Evolutionary conservation across 78 protist genomes (phyloP), one percentile per base, ranked within the genome.

Genomic region (Dictyostelium capitatum): DNA sequence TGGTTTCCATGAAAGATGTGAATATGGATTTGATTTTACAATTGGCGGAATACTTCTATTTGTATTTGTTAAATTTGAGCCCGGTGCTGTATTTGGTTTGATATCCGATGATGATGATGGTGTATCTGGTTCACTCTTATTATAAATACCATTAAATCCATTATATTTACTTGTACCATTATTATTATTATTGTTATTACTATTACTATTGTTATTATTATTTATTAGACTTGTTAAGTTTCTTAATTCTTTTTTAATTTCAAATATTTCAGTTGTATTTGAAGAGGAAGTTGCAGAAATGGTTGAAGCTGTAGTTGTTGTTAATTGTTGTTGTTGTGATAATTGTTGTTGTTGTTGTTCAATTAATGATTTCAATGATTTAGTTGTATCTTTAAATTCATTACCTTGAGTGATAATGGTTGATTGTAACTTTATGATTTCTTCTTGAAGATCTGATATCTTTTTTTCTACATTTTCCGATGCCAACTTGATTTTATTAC

Each of bases 1-100:
- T 87, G 83, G 83, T 65, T 59, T 53, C 93, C 93, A 87, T 23
- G 93, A 23, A 9, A 87, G 15, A 65, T 87, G 79, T 0, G 83
- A 57, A 65, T 87, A 77, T 56, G 83, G 77, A 56, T 87, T 87
- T 23, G 51, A 19, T 15, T 56, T 65, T 4, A 43, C 14, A n/a
- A 87, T 37, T 28, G 83, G 83, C 19, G 83, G 83, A 11, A 23
- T 6, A 37, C 23, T 57, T 67, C 30, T 67, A 67, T 14, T 67
- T 67, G 25, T 32, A 67, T 32, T 67, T 28, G 43, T 12, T 67
- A 67, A 50, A 46, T 80, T 70, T 41, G 70, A 43, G 19, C 83
- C 64, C 10, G 83, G 64, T 53, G 25, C 32, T 20, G 47, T 41
- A 10, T n/a, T 25, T 25, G 83, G 70, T 51, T 25, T 15, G 2